Evolutionary conservation across 2,329 filamentous ascomycete genomes (phyloP).

Genomic region (Nemania sp.): DNA sequence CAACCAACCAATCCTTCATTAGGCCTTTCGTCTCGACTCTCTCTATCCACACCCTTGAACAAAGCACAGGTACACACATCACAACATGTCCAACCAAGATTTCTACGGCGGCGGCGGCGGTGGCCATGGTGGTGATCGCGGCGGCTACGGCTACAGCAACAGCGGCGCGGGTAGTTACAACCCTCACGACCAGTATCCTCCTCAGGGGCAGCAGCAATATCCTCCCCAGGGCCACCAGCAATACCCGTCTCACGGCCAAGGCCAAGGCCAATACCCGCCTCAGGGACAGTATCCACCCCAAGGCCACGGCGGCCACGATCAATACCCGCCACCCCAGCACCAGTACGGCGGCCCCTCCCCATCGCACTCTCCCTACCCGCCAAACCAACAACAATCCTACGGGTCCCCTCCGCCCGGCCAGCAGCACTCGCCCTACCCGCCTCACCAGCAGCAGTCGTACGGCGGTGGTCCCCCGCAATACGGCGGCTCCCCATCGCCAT

Average conservation of each 20-base stretch:
- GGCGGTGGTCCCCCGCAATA: conserved; percentile 26
- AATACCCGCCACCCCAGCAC: conserved; percentile 29
- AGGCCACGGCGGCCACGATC: conserved; percentile 23
- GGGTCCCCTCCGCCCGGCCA: conserved; percentile 31
- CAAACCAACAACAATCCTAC: conserved; percentile 25
- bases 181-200: conserved; percentile 20
- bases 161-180: conserved; percentile 19
- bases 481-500: conserved; percentile 18
- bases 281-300: conserved; percentile 28
- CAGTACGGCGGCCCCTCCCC: conserved; percentile 27
- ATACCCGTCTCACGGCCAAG: conserved; percentile 28
- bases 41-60: background rate
- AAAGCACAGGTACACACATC: too few species aligned
- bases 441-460: conserved; percentile 32
- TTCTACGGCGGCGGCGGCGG: too few species aligned
- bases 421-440: conserved; percentile 34
- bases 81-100: too few species aligned
- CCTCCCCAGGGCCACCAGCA: conserved; percentile 18
- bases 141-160: conserved; percentile 33
- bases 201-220: conserved; percentile 29
- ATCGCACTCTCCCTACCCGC: conserved; percentile 32
- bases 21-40: too few species aligned
- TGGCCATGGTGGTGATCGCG: background rate
- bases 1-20: too few species aligned
- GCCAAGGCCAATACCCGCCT: conserved; percentile 32